Evolutionary conservation across 2,329 filamentous ascomycete genomes (phyloP), one percentile per base, ranked within the genome.

Genomic region (Xylaria sp.): DNA sequence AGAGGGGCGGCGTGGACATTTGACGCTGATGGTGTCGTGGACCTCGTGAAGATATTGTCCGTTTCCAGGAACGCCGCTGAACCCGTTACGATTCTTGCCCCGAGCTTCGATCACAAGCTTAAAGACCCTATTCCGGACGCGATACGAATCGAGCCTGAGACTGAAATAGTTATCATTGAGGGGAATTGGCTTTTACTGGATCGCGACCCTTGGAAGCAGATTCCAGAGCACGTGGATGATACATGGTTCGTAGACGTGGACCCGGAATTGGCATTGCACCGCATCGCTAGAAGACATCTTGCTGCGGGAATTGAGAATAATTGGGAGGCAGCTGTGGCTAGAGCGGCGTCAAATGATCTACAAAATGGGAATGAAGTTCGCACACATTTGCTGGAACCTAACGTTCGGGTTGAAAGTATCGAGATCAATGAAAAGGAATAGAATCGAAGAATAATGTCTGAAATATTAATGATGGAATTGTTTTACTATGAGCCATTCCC

Each of bases 211-310:
- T 82, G 79, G 81, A 69, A 70, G 5, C 75, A 78, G 27, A 76
- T 84, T 25, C 72, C 76, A 1, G 44, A 50, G 0, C 29, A 81
- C 4, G 79, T 82, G 2, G 82, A 84, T 63, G 80, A 82, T n/a
- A 77, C 77, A 1, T 80, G 82, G 71, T 80, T 84, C 23, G 78
- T 85, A 0, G 75, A 80, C 35, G 79, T 82, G 0, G 80, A 83
- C 47, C 71, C 78, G 2, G 64, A 68, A 2, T 71, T 81, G 23
- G 82, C 82, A 1, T 71, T 78, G 29, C 69, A 71, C n/a, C 75
- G 82, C 13, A 76, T 83, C 18, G 82, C 82, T 0, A 70, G 70
- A 35, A 73, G 82, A 12, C 82, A 84, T 74, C 65, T 83, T 0
- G 50, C 70, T 32, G 78, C 79, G 0, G 81, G 82, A 0, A 84